Base-by-base conservation (phyloP, 805 yeast species). In the Saccharomycopsis fibuligera region DNA sequence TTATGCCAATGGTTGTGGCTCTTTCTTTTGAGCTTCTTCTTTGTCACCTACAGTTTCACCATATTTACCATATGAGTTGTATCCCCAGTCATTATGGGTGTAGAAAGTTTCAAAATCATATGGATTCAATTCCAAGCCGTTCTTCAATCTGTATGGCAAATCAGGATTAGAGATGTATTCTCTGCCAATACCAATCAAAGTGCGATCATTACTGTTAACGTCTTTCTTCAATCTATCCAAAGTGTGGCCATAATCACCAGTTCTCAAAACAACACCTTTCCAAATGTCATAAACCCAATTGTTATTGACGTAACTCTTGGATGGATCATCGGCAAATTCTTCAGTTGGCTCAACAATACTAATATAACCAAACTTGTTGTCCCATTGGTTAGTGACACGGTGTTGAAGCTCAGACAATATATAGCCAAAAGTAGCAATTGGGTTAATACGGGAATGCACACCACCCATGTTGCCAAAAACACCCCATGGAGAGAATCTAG, bases 401-500 rank as follows among this genome's bases (percentile, higher is more conserved):
- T 50, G 44, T n/a, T 49, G 49, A 21, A 56, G 25, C 42, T 56
- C 56, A 33, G 41, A n/a, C 16, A 53, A 17, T n/a, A 56, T 41
- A 47, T 54, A 54, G 4, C 69, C 70, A 38, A 57, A 67, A 39
- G 60, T 62, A 4, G 68, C 67, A 35, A 65, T 54, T 9, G 72
- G 69, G 46, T 63, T 61, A 33, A 65, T 62, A 3, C 60, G 68
- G 14, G 21, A 25, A 17, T 59, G 62, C 23, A 58, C 62, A 44
- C 76, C 76, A 44, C 62, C 60, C 61, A 65, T 60, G 27, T 63
- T 69, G 49, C 74, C 72, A 50, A 62, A 63, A n/a, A 56, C 44
- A 51, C 73, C 67, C 52, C 61, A 66, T 47, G 81, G 79, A 17
- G 79, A 69, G 22, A 75, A 58, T 53, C 85, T 66, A 41, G 78